Base-by-base conservation (phyloP, 2,329 filamentous ascomycete genomes). In the Curvularia hawaiiensis region DNA sequence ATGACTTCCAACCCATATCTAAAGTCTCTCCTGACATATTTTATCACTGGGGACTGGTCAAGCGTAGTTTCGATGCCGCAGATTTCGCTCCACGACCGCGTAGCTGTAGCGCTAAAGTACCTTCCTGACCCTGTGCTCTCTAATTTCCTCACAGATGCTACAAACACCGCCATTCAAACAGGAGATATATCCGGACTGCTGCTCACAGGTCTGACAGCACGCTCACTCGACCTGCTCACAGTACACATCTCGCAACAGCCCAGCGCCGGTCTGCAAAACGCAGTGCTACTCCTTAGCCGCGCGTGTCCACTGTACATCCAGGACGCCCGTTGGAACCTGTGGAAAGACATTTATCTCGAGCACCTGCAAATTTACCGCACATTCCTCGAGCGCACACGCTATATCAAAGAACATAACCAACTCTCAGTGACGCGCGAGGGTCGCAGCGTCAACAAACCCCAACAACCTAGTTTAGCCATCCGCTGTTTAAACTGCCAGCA, bases 121-220 rank as follows among this genome's bases (percentile, higher is more conserved):
- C 85, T 96, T 28, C 79, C 85, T 28, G 83, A 87, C 62, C 73
- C 74, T 4, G 70, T 77, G 22, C 73, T 83, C 5, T 69, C 72
- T 2, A 69, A 76, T 18, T 82, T 83, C 68, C 70, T 83, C 47
- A 71, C 75, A 44, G 64, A 69, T 26, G 84, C 90, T 63, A 86
- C 89, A 12, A 77, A 81, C 4, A 81, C 84, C 40, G 85, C 87
- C 16, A 84, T 88, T 49, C 77, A 80, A 12, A 84, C 85, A 3
- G 91, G 91, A 47, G 88, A 93, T 67, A 84, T 93, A 49, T 89
- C 92, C 74, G 91, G 88, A 31, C 85, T 95, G 40, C 84, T 92
- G 3, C 83, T 96, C 12, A 91, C 90, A 0, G 91, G 91, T 38
- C 88, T 96, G 58, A 88, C 87, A 3, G 89, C 91, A 63, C 80